Base-by-base conservation (phyloP, 306 rosid species). In the Fagus crenata region DNA sequence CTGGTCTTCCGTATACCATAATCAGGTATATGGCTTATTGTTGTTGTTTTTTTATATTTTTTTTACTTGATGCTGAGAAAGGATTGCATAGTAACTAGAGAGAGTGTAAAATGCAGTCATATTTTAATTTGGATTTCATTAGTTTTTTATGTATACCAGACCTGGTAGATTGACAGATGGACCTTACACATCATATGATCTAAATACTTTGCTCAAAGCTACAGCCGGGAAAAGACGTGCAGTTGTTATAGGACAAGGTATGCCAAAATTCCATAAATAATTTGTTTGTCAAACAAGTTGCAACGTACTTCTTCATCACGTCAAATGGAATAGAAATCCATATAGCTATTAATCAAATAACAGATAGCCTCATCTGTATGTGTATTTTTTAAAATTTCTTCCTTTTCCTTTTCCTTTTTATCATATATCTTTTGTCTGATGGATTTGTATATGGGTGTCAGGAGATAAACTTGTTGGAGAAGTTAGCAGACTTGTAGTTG, bases 101-200 rank as follows among this genome's bases (percentile, higher is more conserved):
- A 28, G n/a, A 41, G 69, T 8, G 60, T 32, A 49, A 22, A 63
- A 15, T 67, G 49, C 69, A 15, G 13, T 58, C 64, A 63, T 49
- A 36, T 69, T 18, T 63, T 5, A 33, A 7, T 46, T 17, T 18
- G 11, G 9, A 22, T 37, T 37, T 37, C 12, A 13, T 56, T 15
- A 15, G 13, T 17, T 65, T 65, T 39, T 35, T 14, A 4, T 89
- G 77, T 41, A 55, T 78, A 64, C 53, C 82, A 92, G 98, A 81
- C 49, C 98, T 59, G 98, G 98, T 80, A 90, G 97, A 81, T 88
- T 94, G 89, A 94, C 98, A 3, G 97, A 94, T 83, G 98, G 98
- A 67, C 98, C 98, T 51, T 94, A 94, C 88, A 94, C 98, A 67
- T 92, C 97, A 1, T 94, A 94, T 82, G 98, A 94, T 92, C 91